Base-by-base conservation (phyloP, 139 green algal genomes). In the Chlorella ohadii region DNA sequence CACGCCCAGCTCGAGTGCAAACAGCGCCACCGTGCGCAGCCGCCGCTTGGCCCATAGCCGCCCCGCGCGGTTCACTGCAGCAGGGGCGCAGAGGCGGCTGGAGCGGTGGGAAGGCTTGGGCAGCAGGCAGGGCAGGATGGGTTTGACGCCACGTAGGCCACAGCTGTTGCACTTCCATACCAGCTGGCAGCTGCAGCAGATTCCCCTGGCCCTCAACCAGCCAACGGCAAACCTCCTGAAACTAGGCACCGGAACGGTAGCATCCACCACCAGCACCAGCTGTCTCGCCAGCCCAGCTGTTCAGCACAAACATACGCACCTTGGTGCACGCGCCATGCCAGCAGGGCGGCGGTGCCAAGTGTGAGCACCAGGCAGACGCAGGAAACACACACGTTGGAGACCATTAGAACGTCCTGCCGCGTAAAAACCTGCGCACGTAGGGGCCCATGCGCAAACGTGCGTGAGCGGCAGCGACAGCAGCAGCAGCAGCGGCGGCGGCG, bases 51-150 rank as follows among this genome's bases (percentile, higher is more conserved):
- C 34, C 76, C 76, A 82, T 15, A 31, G 13, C 12, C 64, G 64
- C 20, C 76, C 76, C 25, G 59, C 76, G 12, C 59, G 76, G 59
- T 61, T 56, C 36, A 82, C 76, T 82, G 76, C 57, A n/a, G 47
- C 12, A 28, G 70, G 28, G 44, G 36, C 2, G 44, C 72, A 7
- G 6, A n/a, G n/a, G n/a, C n/a, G n/a, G n/a, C n/a, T n/a, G n/a
- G n/a, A n/a, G n/a, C n/a, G n/a, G n/a, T n/a, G n/a, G n/a, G n/a
- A n/a, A n/a, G n/a, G n/a, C n/a, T n/a, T n/a, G n/a, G n/a, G n/a
- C n/a, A 51, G 44, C 44, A 9, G 6, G 44, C 7, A 51, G 44
- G 44, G 44, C 44, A 51, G 44, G 2, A 33, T 7, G 1, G 36
- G 16, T 38, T 19, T 1, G 63, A n/a, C n/a, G n/a, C n/a, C n/a